These are phyloP conservation scores for Diaporthe eres DNA, from an alignment of 2,329 filamentous ascomycete genomes.

Conservation along the genomic window DNA sequence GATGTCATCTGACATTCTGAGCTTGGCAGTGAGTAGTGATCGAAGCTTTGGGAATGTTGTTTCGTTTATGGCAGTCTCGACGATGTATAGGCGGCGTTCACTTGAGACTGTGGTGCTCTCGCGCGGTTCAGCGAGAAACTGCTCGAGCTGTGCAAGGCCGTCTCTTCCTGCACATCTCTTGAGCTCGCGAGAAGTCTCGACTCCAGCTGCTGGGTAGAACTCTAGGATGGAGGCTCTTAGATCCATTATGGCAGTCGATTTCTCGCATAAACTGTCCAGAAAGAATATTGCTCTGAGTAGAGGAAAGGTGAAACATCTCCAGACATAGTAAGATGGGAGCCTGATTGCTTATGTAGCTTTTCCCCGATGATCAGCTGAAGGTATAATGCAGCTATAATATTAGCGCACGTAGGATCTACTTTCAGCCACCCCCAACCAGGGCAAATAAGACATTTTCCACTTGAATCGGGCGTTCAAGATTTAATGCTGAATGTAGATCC, in stretches of 20 bases:
- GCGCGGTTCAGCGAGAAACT: background rate
- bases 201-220: background rate
- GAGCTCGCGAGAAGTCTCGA: background rate
- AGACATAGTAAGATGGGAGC: background rate
- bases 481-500: too few relatives aligned
- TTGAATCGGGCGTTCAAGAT: too few relatives aligned
- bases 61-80: slow-evolving; percentile 4
- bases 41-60: background rate
- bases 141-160: background rate
- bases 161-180: background rate
- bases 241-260: background rate
- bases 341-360: background rate
- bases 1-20: background rate
- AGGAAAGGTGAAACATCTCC: background rate
- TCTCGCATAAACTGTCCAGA: background rate
- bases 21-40: background rate
- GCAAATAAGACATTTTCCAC: too few relatives aligned
- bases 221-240: background rate
- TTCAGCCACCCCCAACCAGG: slow-evolving; percentile 1
- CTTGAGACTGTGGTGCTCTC: background rate
- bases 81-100: background rate
- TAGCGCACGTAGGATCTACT: slow-evolving; percentile 17
- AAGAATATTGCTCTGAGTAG: too few relatives aligned
- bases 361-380: slow-evolving; percentile 9
- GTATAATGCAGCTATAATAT: background rate